Percentiles rank a stretch among this genome's conserved stretches.
Evolutionary conservation across 371 early-diverging fungal species (phyloP).

Genomic region (Rhizopus delemar): DNA sequence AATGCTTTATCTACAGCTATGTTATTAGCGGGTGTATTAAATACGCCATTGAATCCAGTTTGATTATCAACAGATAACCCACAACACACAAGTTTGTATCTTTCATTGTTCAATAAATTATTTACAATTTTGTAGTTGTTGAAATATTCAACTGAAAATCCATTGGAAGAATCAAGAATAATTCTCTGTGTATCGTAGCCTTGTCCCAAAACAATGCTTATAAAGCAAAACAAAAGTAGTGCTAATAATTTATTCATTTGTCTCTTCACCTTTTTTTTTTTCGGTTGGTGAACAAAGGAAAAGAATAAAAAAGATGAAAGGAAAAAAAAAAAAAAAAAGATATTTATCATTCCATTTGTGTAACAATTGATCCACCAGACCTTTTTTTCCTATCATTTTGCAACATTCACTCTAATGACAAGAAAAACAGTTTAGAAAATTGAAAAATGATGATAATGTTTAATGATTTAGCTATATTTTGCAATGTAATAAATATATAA

Average conservation of each 20-base stretch:
- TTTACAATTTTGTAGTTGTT: conserved; percentile 31
- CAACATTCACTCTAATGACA: too few species aligned
- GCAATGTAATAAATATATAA: too few species aligned
- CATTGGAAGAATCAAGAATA: not conserved
- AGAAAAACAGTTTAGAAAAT: too few species aligned
- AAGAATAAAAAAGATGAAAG: not conserved
- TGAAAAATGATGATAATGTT: too few species aligned
- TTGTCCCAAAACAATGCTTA: not conserved
- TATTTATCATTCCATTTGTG: too few species aligned
- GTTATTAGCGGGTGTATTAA: conserved; percentile 20
- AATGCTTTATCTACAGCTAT: conserved; percentile 19
- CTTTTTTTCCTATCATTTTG: too few species aligned
- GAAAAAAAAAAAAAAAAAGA: too few species aligned
- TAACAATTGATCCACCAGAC: too few species aligned
- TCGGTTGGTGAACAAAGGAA: too few species aligned
- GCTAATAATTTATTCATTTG: not conserved
- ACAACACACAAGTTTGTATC: conserved; percentile 35
- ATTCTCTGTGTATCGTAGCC: not conserved
- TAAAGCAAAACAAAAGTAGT: not conserved
- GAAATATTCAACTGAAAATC: conserved; percentile 32
- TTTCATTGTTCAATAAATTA: conserved; percentile 21
- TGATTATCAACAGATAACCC: conserved; percentile 14
- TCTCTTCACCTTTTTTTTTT: too few species aligned
- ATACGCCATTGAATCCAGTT: conserved; percentile 25
- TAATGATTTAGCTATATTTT: too few species aligned